A percentile compares a stretch with the other conserved stretches of the same genome.
Conservation (phyloP, 1,284 basidiomycete genomes). For the Rhodotorula sp. region DNA sequence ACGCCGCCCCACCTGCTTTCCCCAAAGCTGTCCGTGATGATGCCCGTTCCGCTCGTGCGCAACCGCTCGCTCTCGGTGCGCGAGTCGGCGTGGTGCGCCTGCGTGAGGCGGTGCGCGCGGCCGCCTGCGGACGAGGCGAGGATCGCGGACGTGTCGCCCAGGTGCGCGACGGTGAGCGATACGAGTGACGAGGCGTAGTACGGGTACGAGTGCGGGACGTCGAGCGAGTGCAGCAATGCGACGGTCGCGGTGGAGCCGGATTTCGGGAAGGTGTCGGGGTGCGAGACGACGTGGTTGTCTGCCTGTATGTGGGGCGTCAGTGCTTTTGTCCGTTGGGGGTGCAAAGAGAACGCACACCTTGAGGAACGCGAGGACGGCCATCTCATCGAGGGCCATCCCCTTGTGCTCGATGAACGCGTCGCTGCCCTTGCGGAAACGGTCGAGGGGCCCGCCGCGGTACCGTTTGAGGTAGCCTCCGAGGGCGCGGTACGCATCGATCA, state of each 20-base stretch:
- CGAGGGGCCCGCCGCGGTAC: conserved; percentile 73
- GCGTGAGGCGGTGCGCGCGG: conserved; percentile 33
- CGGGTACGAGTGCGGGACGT: conserved; percentile 57
- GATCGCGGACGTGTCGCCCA: conserved; percentile 78
- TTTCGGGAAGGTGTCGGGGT: conserved; percentile 57
- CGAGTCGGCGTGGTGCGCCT: conserved; percentile 85
- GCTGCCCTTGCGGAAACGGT: conserved; percentile 21
- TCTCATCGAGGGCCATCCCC: conserved; percentile 72
- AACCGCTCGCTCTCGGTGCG: conserved; percentile 80
- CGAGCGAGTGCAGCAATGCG: conserved; percentile 80
- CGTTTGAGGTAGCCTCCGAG: conserved; percentile 78
- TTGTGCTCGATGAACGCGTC: conserved; percentile 15
- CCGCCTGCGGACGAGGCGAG: conserved; percentile 35
- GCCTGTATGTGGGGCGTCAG: conserved; percentile 44
- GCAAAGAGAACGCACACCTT: conserved; percentile 58
- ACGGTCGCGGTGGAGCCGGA: conserved; percentile 87
- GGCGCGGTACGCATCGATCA: conserved; percentile 62
- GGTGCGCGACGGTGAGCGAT: conserved; percentile 74
- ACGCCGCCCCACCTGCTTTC: conserved; percentile 91
- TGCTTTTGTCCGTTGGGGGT: not conserved
- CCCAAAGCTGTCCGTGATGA: conserved; percentile 93
- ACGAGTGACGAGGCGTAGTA: conserved; percentile 51
- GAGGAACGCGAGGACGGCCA: conserved; percentile 80
- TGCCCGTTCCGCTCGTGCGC: conserved; percentile 76
- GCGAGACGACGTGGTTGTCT: conserved; percentile 65